Evolutionary conservation across 495 filamentous ascomycete genomes (phyloP).

Genomic region (Penicillium antarcticum): DNA sequence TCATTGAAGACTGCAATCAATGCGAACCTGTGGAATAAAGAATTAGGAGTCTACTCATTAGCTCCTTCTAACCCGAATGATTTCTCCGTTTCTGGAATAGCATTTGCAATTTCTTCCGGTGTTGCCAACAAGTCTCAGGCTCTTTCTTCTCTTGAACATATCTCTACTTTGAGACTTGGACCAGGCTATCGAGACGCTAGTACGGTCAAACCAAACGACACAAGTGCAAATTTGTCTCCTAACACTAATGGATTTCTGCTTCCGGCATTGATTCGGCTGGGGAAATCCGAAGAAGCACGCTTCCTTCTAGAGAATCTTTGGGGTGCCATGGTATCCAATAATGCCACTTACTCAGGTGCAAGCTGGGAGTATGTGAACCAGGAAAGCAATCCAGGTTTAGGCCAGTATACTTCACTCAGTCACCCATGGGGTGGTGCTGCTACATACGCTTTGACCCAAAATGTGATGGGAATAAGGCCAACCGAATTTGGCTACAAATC

Average conservation of each 20-base stretch:
- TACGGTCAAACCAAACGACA: background rate
- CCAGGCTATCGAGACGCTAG: constrained; percentile 2
- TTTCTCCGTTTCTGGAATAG: background rate
- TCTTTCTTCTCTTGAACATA: background rate
- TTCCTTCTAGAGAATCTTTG: constrained; percentile 2
- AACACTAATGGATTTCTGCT: constrained; percentile 7
- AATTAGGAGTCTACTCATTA: background rate
- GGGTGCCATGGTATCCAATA: constrained; percentile 1
- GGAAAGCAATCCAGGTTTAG: too few species aligned
- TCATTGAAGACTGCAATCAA: background rate
- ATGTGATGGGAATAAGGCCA: too few species aligned
- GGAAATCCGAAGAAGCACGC: too few species aligned
- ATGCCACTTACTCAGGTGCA: background rate
- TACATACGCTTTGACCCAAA: too few species aligned
- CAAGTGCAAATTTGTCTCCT: background rate
- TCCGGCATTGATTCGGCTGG: too few species aligned
- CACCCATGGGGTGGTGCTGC: too few species aligned
- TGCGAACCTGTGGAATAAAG: background rate
- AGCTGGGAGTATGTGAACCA: background rate
- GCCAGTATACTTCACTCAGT: too few species aligned
- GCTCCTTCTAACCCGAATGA: background rate
- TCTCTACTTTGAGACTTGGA: background rate
- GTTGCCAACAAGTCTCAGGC: background rate
- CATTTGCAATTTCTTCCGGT: constrained; percentile 1
- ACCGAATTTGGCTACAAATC: too few species aligned